Base-by-base conservation (phyloP, 192 early-diverging fungal genomes). In the Funneliformis mosseae region DNA sequence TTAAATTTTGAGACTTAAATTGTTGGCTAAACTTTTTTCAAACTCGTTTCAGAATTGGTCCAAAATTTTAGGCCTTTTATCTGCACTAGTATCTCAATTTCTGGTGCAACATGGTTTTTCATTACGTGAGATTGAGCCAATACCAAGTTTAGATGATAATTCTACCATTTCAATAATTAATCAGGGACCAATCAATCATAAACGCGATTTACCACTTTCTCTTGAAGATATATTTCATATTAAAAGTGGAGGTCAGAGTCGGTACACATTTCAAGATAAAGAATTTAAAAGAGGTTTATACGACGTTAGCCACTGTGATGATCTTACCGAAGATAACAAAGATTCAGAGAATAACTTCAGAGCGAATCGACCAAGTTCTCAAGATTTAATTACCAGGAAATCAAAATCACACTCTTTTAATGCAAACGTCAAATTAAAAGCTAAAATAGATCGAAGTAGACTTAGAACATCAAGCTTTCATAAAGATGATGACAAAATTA, bases 61-160 rank as follows among this genome's bases (percentile, higher is more conserved):
- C 6, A 60, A 77, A n/a, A 73, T 84, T 12, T 8, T 81, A 10
- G 27, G 55, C 16, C 66, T 87, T 4, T 67, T 83, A 2, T 23
- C 81, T 4, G 46, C 69, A 9, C 78, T 83, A 1, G 69, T 87
- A 21, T 69, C 81, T 4, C 38, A 73, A 25, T 87, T 87, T 77
- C 66, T 87, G 38, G 77, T 81, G 42, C 66, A 64, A 28, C 79
- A 83, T 27, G 60, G 75, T 0, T 77, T 79, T 45, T 72, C 76
- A 5, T 60, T 42, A n/a, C 68, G 38, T 43, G 68, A 70, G 18
- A n/a, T 10, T 21, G 33, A 43, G n/a, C 23, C 33, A 42, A 41
- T 41, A 43, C 18, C 18, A n/a, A n/a, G 33, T 38, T 25, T 28
- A 66, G 23, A 25, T 27, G n/a, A 68, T 4, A 6, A 4, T 68